These are phyloP conservation scores for Penicillium riverlandense DNA, from an alignment of 495 filamentous ascomycete species.

Conservation along the genomic window DNA sequence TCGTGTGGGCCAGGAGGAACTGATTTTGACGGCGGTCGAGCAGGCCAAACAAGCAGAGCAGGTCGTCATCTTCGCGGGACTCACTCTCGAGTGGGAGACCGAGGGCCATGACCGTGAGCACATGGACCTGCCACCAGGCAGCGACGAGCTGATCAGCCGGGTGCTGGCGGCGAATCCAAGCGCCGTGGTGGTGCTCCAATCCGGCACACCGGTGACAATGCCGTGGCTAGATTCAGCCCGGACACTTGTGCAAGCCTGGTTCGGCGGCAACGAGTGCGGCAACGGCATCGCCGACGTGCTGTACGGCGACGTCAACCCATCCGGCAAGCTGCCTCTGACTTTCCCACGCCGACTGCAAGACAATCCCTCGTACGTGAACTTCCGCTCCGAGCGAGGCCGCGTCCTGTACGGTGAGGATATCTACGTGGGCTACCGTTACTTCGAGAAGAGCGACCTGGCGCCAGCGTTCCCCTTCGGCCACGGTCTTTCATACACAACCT, in stretches of 20 bases:
- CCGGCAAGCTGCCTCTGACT: slow-evolving; percentile 49
- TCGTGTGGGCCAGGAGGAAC: slow-evolving; percentile 58
- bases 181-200: slow-evolving; percentile 74
- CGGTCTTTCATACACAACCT: slow-evolving; percentile 76
- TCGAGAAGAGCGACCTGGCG: slow-evolving; percentile 58
- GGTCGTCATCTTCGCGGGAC: slow-evolving; percentile 70
- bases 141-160: slow-evolving; percentile 65
- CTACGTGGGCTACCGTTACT: slow-evolving; percentile 79
- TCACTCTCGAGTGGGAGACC: slow-evolving; percentile 83
- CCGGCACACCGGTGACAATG: slow-evolving; percentile 80
- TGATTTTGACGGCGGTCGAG: slow-evolving; percentile 54
- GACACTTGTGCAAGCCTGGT: slow-evolving; percentile 70
- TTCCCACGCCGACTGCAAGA: slow-evolving; percentile 64
- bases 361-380: slow-evolving; percentile 71
- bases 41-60: slow-evolving; percentile 61
- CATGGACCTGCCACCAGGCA: slow-evolving; percentile 75
- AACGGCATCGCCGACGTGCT: slow-evolving; percentile 56
- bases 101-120: slow-evolving; percentile 79
- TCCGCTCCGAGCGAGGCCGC: slow-evolving; percentile 67
- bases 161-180: slow-evolving; percentile 65
- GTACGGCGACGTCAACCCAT: slow-evolving; percentile 49
- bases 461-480: slow-evolving; percentile 78
- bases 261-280: slow-evolving; percentile 60
- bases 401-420: slow-evolving; percentile 75
- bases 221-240: slow-evolving; percentile 65